These are phyloP conservation scores for Sutorius australiensis DNA, from an alignment of 768 basidiomycete genomes.

Conservation along the genomic window DNA sequence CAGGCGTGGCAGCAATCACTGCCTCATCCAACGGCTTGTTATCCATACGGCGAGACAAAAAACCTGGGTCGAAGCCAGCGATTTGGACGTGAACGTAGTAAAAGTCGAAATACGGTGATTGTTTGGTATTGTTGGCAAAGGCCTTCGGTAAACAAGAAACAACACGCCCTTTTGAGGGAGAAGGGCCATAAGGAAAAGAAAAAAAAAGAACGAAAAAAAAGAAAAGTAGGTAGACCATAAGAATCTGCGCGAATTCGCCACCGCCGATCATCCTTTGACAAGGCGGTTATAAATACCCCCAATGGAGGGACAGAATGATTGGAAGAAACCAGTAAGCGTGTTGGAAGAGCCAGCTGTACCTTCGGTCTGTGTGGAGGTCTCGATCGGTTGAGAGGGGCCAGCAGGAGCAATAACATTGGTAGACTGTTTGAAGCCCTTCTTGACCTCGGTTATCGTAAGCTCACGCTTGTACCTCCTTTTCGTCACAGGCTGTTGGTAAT, in stretches of 20 bases:
- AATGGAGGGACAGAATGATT: neutral
- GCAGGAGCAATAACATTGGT: neutral
- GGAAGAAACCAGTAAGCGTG: neutral
- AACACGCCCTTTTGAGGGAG: neutral
- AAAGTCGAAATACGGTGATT: conserved; percentile 4
- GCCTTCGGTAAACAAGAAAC: conserved; percentile 13
- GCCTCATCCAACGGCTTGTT: conserved; percentile 3
- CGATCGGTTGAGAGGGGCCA: neutral
- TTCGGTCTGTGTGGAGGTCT: no score
- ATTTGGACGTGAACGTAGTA: neutral
- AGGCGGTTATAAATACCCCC: neutral
- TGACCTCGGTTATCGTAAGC: neutral
- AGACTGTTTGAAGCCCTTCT: neutral
- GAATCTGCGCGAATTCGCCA: neutral
- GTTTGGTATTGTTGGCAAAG: conserved; percentile 19
- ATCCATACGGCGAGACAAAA: conserved; percentile 13
- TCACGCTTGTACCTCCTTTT: neutral
- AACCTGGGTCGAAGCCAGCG: neutral
- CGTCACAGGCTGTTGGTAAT: neutral
- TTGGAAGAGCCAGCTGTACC: neutral
- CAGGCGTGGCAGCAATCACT: conserved; percentile 23
- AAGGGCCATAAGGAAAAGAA: neutral
- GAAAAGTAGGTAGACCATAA: neutral
- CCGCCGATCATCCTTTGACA: neutral
- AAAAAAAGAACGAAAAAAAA: no score